Evolutionary conservation across 768 basidiomycete species (phyloP).

Genomic region (Boletus tomentosulus): DNA sequence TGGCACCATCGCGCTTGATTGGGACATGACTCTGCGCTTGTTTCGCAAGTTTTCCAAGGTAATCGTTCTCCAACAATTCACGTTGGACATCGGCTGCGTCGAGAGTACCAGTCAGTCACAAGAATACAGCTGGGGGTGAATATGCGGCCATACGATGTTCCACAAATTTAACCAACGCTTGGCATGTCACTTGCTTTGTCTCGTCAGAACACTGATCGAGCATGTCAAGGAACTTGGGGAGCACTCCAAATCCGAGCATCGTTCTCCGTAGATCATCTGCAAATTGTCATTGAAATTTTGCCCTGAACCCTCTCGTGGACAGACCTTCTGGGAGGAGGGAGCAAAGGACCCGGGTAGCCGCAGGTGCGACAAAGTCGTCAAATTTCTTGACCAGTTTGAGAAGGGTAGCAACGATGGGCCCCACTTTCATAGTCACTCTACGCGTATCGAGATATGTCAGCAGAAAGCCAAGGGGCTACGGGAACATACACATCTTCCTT

Average conservation of each 20-base stretch:
- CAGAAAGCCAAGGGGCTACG: not conserved
- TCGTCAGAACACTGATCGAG: conserved; percentile 19
- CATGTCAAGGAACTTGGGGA: conserved; percentile 18
- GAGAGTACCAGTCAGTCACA: not conserved
- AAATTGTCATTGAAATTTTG: not conserved
- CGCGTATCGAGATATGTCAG: not conserved
- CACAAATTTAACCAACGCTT: conserved; percentile 15
- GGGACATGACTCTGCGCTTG: conserved; percentile 5
- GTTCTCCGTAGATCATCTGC: conserved; percentile 18
- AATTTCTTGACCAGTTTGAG: conserved; percentile 17
- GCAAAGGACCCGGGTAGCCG: conserved; percentile 24
- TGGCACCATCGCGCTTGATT: conserved; percentile 16
- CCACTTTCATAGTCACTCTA: conserved; percentile 6
- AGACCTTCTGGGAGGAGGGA: conserved; percentile 23
- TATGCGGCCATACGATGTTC: conserved; percentile 12
- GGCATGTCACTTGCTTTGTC: conserved; percentile 12
- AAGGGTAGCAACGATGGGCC: conserved; percentile 9
- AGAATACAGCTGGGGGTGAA: not conserved
- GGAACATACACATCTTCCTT: conserved; percentile 7
- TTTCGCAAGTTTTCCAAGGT: conserved; percentile 14
- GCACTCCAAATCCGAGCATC: conserved; percentile 14
- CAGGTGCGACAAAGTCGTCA: conserved; percentile 29
- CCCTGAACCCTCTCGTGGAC: not conserved
- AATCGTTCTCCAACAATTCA: conserved; percentile 3
- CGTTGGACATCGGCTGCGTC: conserved; percentile 8